Percentiles rank a stretch among this genome's conserved stretches.
phyloP scores from a whole-genome alignment of 805 yeast genomes.

The Pichia californica region DNA sequence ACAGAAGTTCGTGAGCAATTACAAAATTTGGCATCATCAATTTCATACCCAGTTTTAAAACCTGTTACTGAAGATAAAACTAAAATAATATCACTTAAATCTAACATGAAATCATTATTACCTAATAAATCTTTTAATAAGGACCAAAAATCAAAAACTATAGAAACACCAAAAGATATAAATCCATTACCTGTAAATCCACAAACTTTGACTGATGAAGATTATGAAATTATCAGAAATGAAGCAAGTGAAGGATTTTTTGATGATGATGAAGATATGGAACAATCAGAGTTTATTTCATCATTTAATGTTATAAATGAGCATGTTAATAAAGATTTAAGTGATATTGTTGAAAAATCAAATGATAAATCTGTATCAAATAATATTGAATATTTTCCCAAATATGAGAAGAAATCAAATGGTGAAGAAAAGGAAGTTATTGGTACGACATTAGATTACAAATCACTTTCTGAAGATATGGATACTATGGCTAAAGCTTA shows the following conservation, averaged over 20 bases:
- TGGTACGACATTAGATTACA: conserved; percentile 35
- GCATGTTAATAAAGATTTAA: neutral
- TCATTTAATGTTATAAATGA: neutral
- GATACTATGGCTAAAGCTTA: conserved; percentile 60
- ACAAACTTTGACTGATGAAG: conserved; percentile 14
- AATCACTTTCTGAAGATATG: conserved; percentile 36
- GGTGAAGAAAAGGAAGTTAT: conserved; percentile 11
- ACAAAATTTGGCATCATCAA: neutral
- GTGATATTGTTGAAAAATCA: too few relatives aligned
- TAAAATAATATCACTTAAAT: too few relatives aligned
- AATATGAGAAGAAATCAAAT: conserved; percentile 1
- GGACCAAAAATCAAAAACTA: neutral
- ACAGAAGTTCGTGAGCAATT: conserved; percentile 9
- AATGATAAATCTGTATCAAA: too few relatives aligned
- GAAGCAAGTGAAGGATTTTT: conserved; percentile 15
- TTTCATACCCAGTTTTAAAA: neutral
- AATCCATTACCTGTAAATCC: conserved; percentile 17
- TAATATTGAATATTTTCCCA: conserved; percentile 7
- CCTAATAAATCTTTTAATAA: neutral
- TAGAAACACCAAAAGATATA: conserved; percentile 15
- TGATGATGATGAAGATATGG: conserved; percentile 17
- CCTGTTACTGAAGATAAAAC: too few relatives aligned
- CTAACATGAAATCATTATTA: conserved; percentile 11
- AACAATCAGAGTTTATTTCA: conserved; percentile 5
- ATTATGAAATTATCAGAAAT: conserved; percentile 19